Conservation (phyloP, 2,329 filamentous ascomycete species). For the Cercospora citrullina region DNA sequence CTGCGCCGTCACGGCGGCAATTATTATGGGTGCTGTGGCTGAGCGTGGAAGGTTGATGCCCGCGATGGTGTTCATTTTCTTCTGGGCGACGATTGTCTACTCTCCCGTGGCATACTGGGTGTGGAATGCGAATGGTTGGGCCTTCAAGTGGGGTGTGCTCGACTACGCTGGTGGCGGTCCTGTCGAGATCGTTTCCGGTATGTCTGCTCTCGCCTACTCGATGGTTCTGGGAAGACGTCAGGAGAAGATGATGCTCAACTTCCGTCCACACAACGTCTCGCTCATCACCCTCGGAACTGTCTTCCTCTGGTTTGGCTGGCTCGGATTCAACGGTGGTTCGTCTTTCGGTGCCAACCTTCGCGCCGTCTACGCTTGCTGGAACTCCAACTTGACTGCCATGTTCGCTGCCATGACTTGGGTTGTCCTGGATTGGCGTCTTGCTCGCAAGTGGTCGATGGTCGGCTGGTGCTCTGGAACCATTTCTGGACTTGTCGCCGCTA, state of each 20-base stretch:
- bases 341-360: constrained; percentile 77
- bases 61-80: constrained; percentile 91
- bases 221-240: constrained; percentile 93
- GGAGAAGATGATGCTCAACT: constrained; percentile 99
- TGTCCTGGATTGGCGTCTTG: constrained; percentile 90
- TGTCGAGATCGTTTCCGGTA: constrained; percentile 93
- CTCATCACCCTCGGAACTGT: constrained; percentile 94
- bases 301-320: constrained; percentile 97
- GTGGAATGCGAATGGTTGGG: constrained; percentile 95
- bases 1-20: constrained; percentile 86
- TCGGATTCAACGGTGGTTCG: constrained; percentile 98
- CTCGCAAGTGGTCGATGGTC: constrained; percentile 91
- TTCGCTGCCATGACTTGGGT: constrained; percentile 94
- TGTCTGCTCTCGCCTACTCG: constrained; percentile 92
- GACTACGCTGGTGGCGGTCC: constrained; percentile 96
- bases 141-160: constrained; percentile 82
- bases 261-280: constrained; percentile 97
- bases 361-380: constrained; percentile 96
- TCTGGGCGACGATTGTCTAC: constrained; percentile 97
- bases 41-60: constrained; percentile 92
- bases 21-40: constrained; percentile 86
- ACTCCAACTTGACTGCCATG: constrained; percentile 89
- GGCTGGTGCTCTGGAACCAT: constrained; percentile 91
- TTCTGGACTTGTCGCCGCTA: constrained; percentile 83
- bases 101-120: constrained; percentile 95